These are phyloP conservation scores for Aureobasidium subglaciale DNA, from an alignment of 2,329 filamentous ascomycete genomes.

Conservation along the genomic window DNA sequence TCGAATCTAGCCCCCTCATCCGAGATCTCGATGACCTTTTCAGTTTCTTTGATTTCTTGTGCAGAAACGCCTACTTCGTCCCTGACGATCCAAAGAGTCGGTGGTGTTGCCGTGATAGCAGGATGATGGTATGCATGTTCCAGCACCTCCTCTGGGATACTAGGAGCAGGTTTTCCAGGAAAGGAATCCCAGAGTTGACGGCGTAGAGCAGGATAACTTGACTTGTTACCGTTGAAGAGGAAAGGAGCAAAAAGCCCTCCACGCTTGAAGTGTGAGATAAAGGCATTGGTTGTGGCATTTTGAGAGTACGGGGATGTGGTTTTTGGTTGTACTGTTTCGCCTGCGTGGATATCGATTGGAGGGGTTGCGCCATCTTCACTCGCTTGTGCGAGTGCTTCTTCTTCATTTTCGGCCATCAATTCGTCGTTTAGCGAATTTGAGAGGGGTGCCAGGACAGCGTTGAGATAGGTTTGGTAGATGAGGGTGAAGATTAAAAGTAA, in stretches of 20 bases:
- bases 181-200: slow-evolving; percentile 17
- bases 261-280: neutral
- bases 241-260: slow-evolving; percentile 5
- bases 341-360: slow-evolving; percentile 21
- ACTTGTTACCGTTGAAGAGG: slow-evolving; percentile 14
- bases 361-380: slow-evolving; percentile 19
- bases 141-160: slow-evolving; percentile 24
- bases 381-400: slow-evolving; percentile 17
- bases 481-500: slow-evolving; percentile 34
- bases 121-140: slow-evolving; percentile 40
- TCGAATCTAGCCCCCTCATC: slow-evolving; percentile 40
- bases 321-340: slow-evolving; percentile 12
- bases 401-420: slow-evolving; percentile 12
- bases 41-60: slow-evolving; percentile 33
- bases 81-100: slow-evolving; percentile 38
- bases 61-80: slow-evolving; percentile 38
- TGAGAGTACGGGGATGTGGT: slow-evolving; percentile 3
- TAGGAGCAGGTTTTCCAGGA: slow-evolving; percentile 17
- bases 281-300: slow-evolving; percentile 7
- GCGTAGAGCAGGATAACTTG: slow-evolving; percentile 1
- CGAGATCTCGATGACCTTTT: slow-evolving; percentile 33
- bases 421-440: slow-evolving; percentile 27
- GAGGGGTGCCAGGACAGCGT: slow-evolving; percentile 25
- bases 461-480: slow-evolving; percentile 34
- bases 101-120: slow-evolving; percentile 34